phyloP scores from a whole-genome alignment of 768 basidiomycete species.

The Auricularia heimuer region DNA sequence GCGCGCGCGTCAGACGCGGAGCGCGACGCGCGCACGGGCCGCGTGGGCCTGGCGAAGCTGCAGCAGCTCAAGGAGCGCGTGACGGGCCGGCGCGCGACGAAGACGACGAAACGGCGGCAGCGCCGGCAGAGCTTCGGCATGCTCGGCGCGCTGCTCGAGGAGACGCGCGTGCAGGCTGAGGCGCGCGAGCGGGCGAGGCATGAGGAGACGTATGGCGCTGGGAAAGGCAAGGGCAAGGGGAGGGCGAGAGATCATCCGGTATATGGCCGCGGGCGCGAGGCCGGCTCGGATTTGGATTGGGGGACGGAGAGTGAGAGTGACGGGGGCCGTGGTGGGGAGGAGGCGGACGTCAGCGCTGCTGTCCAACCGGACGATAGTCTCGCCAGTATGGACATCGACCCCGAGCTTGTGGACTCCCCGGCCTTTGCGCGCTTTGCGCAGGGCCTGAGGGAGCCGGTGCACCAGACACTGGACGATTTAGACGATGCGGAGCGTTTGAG shows the following conservation, averaged over 20 bases:
- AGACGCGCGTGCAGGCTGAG: constrained; percentile 2
- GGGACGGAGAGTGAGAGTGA: constrained; percentile 34
- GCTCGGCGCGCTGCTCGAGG: constrained; percentile 14
- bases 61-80: not conserved
- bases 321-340: constrained; percentile 8
- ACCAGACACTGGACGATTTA: constrained; percentile 60
- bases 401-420: not conserved
- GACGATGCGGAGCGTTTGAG: constrained; percentile 41
- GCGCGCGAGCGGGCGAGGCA: not conserved
- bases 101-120: not conserved
- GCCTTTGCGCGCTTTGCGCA: constrained; percentile 1
- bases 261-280: constrained; percentile 36
- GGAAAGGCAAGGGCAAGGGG: constrained; percentile 21
- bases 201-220: not conserved
- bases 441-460: not conserved
- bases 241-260: constrained; percentile 25
- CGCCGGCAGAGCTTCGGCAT: not conserved
- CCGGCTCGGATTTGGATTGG: constrained; percentile 64
- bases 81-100: not conserved
- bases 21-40: not conserved
- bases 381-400: constrained; percentile 4
- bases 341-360: not conserved
- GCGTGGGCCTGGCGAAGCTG: not conserved
- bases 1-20: not conserved
- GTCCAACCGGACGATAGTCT: not conserved